Base-by-base conservation (phyloP, 805 yeast species). In the Blastobotrys muscicola region DNA sequence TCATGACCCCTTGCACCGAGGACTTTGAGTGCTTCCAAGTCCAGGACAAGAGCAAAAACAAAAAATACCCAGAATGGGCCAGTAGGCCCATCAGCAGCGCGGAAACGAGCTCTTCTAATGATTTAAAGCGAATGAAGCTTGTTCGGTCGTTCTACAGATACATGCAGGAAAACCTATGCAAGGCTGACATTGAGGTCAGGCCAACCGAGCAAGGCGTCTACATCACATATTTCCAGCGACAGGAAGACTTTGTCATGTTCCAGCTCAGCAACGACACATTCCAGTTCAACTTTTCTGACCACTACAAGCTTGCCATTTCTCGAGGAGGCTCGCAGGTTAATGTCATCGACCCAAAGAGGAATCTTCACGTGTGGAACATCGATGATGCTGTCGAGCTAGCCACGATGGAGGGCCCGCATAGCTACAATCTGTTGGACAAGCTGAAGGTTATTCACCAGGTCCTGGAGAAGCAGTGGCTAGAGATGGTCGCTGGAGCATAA, bases 211-310 rank as follows among this genome's bases (percentile, higher is more conserved):
- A 34, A 12, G 41, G 46, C 36, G 58, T 85, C 9, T 87, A 83
- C 60, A 70, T 90, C 51, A 78, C 92, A 67, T 74, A 94, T 54
- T 86, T 84, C 59, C 77, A 85, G 16, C 78, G 97, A 61, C 78
- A 80, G 43, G 74, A 78, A 38, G 80, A 78, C 49, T 85, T 76
- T 60, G 85, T 89, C 44, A 83, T 89, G 94, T 92, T 92, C 67
- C 90, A 86, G 61, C 67, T 92, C 68, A 85, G 94, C 58, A 85
- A 87, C 58, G 96, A 95, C 14, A 80, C 86, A 35, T 78, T 84
- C 63, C 98, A 92, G 63, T 89, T 89, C 68, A 92, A 92, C 65
- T 92, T 92, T 66, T 82, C 82, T 61, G 97, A 92, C 65, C 98
- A 92, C 59, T 89, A 83, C 64, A 92, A 92, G 65, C 66, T 89